These are phyloP conservation scores for Pichia nakasei DNA, from an alignment of 805 yeast genomes.

Conservation along the genomic window DNA sequence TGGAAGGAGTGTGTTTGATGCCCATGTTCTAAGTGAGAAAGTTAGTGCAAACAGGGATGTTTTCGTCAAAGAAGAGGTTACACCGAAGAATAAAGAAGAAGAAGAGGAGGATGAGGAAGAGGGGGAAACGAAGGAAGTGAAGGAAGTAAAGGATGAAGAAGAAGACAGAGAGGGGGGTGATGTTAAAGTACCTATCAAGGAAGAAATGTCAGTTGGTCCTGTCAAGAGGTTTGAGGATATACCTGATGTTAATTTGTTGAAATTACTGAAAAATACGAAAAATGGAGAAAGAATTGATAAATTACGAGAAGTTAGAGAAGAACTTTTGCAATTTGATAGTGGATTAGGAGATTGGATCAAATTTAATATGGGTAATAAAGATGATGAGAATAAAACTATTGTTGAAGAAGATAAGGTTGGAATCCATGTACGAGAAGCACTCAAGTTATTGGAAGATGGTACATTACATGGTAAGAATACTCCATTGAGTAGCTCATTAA, in stretches of 20 bases:
- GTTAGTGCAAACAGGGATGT: constrained; percentile 16
- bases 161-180: no score
- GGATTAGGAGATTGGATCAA: constrained; percentile 36
- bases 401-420: constrained; percentile 28
- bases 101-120: no score
- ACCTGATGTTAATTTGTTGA: constrained; percentile 4
- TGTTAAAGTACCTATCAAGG: no score
- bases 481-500: not conserved
- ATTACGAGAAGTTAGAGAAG: constrained; percentile 34
- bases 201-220: not conserved
- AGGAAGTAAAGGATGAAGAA: no score
- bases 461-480: not conserved
- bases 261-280: constrained; percentile 1
- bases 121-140: no score
- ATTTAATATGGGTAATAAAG: constrained; percentile 6
- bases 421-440: constrained; percentile 42
- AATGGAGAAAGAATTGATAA: constrained; percentile 31
- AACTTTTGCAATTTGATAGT: constrained; percentile 38
- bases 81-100: no score
- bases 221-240: not conserved
- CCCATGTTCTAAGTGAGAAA: constrained; percentile 1
- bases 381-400: constrained; percentile 1
- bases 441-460: not conserved
- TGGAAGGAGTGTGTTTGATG: constrained; percentile 1
- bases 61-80: constrained; percentile 17